phyloP scores from a whole-genome alignment of 495 filamentous ascomycete genomes.

The Penicillium maclennaniae region DNA sequence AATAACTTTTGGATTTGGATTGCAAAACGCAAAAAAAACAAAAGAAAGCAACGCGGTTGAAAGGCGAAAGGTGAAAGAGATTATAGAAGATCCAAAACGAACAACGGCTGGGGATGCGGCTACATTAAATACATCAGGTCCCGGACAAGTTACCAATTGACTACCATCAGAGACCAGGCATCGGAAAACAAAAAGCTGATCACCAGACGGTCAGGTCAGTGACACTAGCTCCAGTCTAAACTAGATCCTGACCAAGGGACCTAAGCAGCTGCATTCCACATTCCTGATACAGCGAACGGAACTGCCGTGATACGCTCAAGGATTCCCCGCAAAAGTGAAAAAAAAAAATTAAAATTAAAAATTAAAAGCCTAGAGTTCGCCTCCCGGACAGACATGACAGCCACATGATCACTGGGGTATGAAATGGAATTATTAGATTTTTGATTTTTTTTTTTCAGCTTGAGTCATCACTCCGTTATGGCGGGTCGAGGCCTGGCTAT shows the following conservation, averaged over 20 bases:
- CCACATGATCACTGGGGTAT: conserved; percentile 11
- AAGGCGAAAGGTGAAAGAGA: conserved; percentile 13
- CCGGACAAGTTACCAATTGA: conserved; percentile 11
- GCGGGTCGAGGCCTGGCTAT: conserved; percentile 9
- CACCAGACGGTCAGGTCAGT: conserved; percentile 12
- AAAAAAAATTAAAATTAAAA: too few species aligned
- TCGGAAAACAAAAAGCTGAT: conserved; percentile 17
- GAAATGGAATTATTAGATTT: too few species aligned
- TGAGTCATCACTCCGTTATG: conserved; percentile 11
- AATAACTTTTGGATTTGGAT: not conserved
- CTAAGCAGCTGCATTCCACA: conserved; percentile 22
- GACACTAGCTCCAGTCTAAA: conserved; percentile 13
- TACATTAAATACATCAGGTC: conserved; percentile 15
- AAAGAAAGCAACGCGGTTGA: conserved; percentile 15
- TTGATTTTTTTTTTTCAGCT: conserved; percentile 7
- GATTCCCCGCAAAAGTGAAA: conserved; percentile 35
- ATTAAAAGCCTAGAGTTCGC: conserved; percentile 9
- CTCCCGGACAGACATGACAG: conserved; percentile 9
- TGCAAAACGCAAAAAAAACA: conserved; percentile 5
- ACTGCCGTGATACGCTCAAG: conserved; percentile 29
- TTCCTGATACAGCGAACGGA: conserved; percentile 21
- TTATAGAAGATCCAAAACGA: conserved; percentile 9
- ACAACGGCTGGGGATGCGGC: conserved; percentile 4
- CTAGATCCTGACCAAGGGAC: conserved; percentile 11
- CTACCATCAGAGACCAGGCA: conserved; percentile 12